Conservation (phyloP, 23 red algal species). For the Gracilaria domingensis region DNA sequence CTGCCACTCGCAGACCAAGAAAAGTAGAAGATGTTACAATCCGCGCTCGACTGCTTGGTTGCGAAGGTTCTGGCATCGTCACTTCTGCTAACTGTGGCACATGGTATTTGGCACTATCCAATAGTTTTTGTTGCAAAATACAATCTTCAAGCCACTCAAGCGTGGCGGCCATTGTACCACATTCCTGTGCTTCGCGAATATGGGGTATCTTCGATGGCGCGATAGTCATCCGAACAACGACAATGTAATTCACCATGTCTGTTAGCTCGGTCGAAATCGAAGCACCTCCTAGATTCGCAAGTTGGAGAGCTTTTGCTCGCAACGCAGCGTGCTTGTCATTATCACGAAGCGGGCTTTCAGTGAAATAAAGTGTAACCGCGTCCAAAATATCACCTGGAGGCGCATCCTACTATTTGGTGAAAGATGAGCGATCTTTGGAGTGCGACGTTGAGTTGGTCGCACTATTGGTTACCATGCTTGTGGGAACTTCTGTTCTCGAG, state of each 20-base stretch:
- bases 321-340: conserved; percentile 39
- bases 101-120: conserved; percentile 19
- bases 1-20: conserved; percentile 40
- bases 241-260: conserved; percentile 39
- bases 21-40: conserved; percentile 34
- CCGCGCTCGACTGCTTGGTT: conserved; percentile 17
- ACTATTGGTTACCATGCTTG: background rate
- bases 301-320: conserved; percentile 50
- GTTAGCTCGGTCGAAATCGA: conserved; percentile 42
- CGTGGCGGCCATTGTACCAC: conserved; percentile 2
- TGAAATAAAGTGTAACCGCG: conserved; percentile 47
- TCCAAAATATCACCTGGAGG: conserved; percentile 11
- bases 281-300: conserved; percentile 28
- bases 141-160: conserved; percentile 61
- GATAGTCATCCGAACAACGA: conserved; percentile 46
- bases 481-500: background rate
- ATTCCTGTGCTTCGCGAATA: conserved; percentile 26
- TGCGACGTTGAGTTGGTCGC: background rate
- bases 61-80: conserved; percentile 7
- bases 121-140: conserved; percentile 26
- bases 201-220: conserved; percentile 13
- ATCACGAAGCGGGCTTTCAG: conserved; percentile 34
- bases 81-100: conserved; percentile 1
- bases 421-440: background rate
- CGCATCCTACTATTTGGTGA: conserved; percentile 7